Base-by-base conservation (phyloP, 2,329 filamentous ascomycete species). In the Colletotrichum sp. region DNA sequence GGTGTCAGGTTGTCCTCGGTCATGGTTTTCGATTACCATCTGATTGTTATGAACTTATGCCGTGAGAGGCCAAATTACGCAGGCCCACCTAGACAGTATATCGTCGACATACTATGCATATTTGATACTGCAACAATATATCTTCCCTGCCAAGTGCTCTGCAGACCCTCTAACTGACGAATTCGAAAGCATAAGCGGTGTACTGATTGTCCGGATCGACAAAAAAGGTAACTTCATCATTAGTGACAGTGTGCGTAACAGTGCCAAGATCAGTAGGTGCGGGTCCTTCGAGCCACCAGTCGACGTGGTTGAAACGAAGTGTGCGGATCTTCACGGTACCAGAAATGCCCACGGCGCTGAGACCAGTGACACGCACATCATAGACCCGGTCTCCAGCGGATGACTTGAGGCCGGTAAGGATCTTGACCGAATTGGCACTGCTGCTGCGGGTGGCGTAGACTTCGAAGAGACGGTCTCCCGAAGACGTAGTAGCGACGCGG, bases 101-200 rank as follows among this genome's bases (percentile, higher is more conserved):
- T n/a, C n/a, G n/a, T n/a, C n/a, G n/a, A n/a, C n/a, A n/a, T n/a
- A n/a, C n/a, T n/a, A 7, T 49, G 18, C 18, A n/a, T 49, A 21
- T 8, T 21, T 12, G n/a, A 13, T 21, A 52, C 6, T 52, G 0
- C 2, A 1, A 21, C n/a, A 21, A 52, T 21, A 52, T 13, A 4
- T 8, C 5, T 1, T 21, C 44, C 1, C 6, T 24, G 6, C 10
- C 4, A 8, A 52, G 2, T 13, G 10, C 10, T 21, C 0, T 8
- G 44, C 1, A 21, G 44, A 3, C 12, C 44, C 10, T 13, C 44
- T 52, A 52, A 52, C 44, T 52, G 44, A 52, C n/a, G 0, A 52
- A 52, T 52, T 52, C 44, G 6, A 52, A 52, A 52, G 44, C 44
- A 52, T 52, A 52, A 52, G 44, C 44, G n/a, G 44, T 52, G 44